Base-by-base conservation (phyloP, 164 flowering plant species). In the Protea cynaroides region DNA sequence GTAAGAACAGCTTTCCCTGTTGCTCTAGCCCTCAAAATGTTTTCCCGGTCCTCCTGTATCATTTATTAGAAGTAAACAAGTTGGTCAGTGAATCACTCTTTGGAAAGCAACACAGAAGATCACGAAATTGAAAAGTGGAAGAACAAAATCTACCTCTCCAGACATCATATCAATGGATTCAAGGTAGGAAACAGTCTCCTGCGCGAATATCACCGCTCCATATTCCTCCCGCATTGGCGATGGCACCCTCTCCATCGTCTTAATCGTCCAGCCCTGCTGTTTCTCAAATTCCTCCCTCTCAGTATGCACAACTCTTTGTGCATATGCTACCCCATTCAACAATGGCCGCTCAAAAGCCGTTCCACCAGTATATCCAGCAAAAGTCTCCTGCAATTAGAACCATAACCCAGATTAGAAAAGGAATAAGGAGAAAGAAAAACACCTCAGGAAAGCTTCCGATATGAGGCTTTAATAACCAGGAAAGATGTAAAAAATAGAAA, bases 91-190 rank as follows among this genome's bases (percentile, higher is more conserved):
- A 62, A 19, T 7, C 10, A 61, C 9, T 15, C 64, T 8, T n/a
- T 22, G 50, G 34, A 17, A 12, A 25, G 34, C 46, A 62, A 66
- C 14, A 15, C 37, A 64, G 34, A 29, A 64, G 11, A 44, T 13
- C 24, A 37, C 21, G 21, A 63, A 40, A 46, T 15, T 3, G 8
- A 25, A 34, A 63, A 29, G 50, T 25, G 67, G 23, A 21, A 23
- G 56, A 34, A 21, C 29, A 21, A 54, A 47, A 58, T 24, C 51
- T 76, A 90, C 98, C 96, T 88, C 89, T 25, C 98, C 98, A 0
- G 98, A 90, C 98, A 88, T 93, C 97, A 93, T 90, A 68, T 93
- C 98, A 43, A 93, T 76, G 21, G 94, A 88, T 60, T 80, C 83
- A 55, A 93, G 70, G 69, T 93, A 81, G 29, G 90, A 88, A 50